A percentile compares a stretch with the other conserved stretches of the same genome.
Conservation (phyloP, 2,329 filamentous ascomycete species). For the Rachicladosporium sp. region DNA sequence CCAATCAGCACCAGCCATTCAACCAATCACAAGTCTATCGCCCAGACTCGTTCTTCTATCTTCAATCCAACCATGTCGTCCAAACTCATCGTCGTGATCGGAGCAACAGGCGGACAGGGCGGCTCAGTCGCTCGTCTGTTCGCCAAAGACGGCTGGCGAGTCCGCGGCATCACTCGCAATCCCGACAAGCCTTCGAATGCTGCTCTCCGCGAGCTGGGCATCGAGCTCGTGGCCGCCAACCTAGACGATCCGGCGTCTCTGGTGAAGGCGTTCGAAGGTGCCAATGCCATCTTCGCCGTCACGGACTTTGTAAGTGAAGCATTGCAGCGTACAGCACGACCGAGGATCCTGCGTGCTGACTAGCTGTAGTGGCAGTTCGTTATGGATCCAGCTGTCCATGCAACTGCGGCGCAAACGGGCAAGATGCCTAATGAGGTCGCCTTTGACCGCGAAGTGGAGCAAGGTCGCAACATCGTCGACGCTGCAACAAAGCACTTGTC, state of each 20-base stretch:
- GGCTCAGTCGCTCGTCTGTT: conserved; percentile 11
- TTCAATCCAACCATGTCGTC: background rate
- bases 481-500: conserved; percentile 4
- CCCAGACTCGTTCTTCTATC: background rate
- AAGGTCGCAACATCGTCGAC: conserved; percentile 8
- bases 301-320: conserved; percentile 10
- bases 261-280: conserved; percentile 24
- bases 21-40: too few relatives aligned
- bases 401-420: conserved; percentile 4
- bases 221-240: conserved; percentile 28
- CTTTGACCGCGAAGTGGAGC: conserved; percentile 12
- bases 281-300: conserved; percentile 26
- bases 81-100: conserved; percentile 12
- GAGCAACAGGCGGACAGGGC: conserved; percentile 13
- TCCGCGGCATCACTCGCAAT: conserved; percentile 33
- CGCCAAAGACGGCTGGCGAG: conserved; percentile 7
- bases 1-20: too few relatives aligned
- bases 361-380: conserved; percentile 4
- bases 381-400: conserved; percentile 1
- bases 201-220: conserved; percentile 19
- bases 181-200: conserved; percentile 24
- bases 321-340: too few relatives aligned
- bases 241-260: conserved; percentile 23
- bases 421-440: conserved; percentile 7
- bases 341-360: too few relatives aligned